These are phyloP conservation scores for Tulasnella sp. DNA, from an alignment of 768 basidiomycete genomes.

Conservation along the genomic window DNA sequence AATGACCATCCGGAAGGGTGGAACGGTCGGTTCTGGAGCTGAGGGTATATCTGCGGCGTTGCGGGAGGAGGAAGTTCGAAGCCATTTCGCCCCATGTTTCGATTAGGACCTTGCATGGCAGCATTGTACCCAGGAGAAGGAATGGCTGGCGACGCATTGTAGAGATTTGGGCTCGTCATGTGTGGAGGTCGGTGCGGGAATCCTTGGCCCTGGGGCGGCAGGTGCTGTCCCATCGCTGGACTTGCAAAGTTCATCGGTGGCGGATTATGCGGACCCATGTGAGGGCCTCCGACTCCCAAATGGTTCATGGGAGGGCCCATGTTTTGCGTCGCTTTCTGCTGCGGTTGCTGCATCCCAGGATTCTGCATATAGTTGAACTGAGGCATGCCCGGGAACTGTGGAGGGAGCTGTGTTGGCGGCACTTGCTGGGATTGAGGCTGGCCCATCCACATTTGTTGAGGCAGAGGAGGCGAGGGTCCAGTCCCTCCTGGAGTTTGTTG, in stretches of 20 bases:
- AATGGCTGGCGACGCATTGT: background rate
- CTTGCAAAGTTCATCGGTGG: background rate
- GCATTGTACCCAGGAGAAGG: background rate
- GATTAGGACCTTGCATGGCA: background rate
- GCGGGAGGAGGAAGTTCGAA: constrained; percentile 22
- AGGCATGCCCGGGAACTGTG: background rate
- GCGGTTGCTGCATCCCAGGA: background rate
- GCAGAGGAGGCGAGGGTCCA: constrained; percentile 10
- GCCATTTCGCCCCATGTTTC: constrained; percentile 5
- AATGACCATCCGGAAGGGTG: constrained; percentile 10
- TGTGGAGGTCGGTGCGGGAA: background rate
- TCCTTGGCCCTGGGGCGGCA: background rate
- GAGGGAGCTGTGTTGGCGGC: background rate
- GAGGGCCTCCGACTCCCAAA: background rate
- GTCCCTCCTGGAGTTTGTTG: background rate
- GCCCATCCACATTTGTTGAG: constrained; percentile 8
- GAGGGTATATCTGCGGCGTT: background rate
- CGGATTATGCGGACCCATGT: background rate
- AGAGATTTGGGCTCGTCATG: constrained; percentile 20
- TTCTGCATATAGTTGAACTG: background rate
- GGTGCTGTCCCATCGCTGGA: background rate
- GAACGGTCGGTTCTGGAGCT: background rate
- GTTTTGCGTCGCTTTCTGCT: background rate
- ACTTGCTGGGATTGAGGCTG: constrained; percentile 16
- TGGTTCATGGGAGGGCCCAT: background rate